phyloP scores from a whole-genome alignment of 148 eudicot genomes.

The Camellia granthamiana region DNA sequence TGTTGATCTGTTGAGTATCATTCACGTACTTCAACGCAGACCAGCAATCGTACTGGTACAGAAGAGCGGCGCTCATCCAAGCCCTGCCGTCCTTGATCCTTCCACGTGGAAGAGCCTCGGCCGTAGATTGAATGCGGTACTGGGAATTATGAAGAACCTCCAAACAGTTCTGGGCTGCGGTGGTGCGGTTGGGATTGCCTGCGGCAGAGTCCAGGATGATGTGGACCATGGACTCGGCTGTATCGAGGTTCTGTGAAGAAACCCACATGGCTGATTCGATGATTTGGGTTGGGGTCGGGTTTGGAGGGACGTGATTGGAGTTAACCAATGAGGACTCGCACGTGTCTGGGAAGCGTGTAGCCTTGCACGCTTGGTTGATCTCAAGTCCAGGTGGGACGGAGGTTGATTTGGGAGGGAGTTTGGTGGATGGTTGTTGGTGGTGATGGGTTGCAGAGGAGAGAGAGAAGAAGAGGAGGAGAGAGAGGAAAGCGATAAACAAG shows the following conservation, averaged over 20 bases:
- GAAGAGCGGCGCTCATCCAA: conserved; percentile 56
- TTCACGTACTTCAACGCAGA: conserved; percentile 70
- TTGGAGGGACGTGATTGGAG: conserved; percentile 20
- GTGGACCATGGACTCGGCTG: conserved; percentile 46
- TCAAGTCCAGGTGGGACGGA: conserved; percentile 4
- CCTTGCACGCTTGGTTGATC: conserved; percentile 54
- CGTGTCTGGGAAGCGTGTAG: conserved; percentile 50
- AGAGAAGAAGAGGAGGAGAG: conserved; percentile 40
- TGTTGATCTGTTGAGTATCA: conserved; percentile 36
- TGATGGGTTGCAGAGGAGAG: conserved; percentile 27
- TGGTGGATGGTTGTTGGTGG: neutral
- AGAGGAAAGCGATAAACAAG: conserved; percentile 24
- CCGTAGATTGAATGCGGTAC: conserved; percentile 26
- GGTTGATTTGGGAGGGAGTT: neutral
- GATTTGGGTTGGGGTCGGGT: conserved; percentile 29
- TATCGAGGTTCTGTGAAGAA: conserved; percentile 38
- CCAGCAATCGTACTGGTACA: conserved; percentile 83
- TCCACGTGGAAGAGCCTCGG: conserved; percentile 32
- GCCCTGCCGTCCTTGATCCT: conserved; percentile 61
- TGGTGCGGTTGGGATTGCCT: conserved; percentile 51
- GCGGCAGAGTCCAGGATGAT: conserved; percentile 44
- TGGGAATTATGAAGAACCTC: conserved; percentile 44
- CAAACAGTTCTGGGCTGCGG: conserved; percentile 51
- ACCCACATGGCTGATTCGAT: conserved; percentile 45
- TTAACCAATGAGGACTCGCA: conserved; percentile 39